Evolutionary conservation across 257 asterid species (phyloP).

Genomic region (Gentiana macrophylla): DNA sequence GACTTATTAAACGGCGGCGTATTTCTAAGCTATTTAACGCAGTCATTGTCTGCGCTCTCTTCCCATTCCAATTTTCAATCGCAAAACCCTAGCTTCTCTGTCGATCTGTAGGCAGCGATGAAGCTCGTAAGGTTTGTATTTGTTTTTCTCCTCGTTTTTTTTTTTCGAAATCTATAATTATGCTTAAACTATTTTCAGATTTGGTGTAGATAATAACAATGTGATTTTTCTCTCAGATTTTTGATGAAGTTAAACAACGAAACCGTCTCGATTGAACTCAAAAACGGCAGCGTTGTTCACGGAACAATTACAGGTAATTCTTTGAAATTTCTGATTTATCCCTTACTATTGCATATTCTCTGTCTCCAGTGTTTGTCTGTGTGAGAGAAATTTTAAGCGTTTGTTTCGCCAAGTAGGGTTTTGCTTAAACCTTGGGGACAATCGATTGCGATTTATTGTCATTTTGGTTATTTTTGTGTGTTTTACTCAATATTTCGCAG

Average conservation of each 20-base stretch:
- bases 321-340: not conserved
- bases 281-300: conserved; percentile 37
- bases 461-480: too few relatives aligned
- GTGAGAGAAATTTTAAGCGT: not conserved
- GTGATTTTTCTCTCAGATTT: conserved; percentile 17
- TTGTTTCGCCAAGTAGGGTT: conserved; percentile 1
- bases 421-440: not conserved
- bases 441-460: too few relatives aligned
- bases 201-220: not conserved
- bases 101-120: not conserved
- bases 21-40: too few relatives aligned
- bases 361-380: not conserved
- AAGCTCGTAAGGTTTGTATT: conserved; percentile 14
- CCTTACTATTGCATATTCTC: not conserved
- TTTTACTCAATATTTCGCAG: too few relatives aligned
- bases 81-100: not conserved
- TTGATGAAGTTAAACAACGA: conserved; percentile 48
- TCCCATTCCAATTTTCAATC: too few relatives aligned
- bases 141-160: not conserved
- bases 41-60: not conserved
- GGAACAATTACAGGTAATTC: conserved; percentile 31
- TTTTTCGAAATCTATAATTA: not conserved
- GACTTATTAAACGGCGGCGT: too few relatives aligned
- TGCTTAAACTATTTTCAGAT: not conserved
- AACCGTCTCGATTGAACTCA: conserved; percentile 40